phyloP scores from a whole-genome alignment of 495 filamentous ascomycete species.

The Hypoxylon fuscum region DNA sequence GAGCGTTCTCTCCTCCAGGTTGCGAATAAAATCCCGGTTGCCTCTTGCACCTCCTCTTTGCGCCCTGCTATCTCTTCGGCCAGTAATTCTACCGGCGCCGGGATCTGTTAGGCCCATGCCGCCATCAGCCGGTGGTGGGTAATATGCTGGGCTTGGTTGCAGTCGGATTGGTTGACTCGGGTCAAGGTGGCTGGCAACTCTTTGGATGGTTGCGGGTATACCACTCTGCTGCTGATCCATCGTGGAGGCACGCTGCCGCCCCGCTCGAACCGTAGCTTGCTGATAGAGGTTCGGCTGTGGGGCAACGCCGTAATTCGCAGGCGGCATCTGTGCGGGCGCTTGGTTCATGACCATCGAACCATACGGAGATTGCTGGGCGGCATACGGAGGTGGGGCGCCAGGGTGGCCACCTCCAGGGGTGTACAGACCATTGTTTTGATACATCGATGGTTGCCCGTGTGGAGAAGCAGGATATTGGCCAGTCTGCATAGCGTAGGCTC shows the following conservation, averaged over 20 bases:
- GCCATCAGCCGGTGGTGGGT: constrained; percentile 93
- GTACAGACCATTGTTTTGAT: constrained; percentile 80
- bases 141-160: constrained; percentile 97
- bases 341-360: constrained; percentile 80
- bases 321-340: constrained; percentile 70
- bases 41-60: constrained; percentile 65
- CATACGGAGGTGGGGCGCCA: constrained; percentile 86
- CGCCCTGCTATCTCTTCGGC: constrained; percentile 80
- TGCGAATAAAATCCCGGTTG: constrained; percentile 91
- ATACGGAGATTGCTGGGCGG: constrained; percentile 73
- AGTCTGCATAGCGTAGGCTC: constrained; percentile 59
- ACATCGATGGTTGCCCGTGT: constrained; percentile 68
- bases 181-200: constrained; percentile 96
- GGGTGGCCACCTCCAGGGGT: constrained; percentile 68
- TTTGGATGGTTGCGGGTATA: constrained; percentile 90
- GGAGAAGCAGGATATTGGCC: constrained; percentile 52
- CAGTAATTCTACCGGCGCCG: constrained; percentile 68
- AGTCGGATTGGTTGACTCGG: constrained; percentile 92
- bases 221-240: constrained; percentile 93
- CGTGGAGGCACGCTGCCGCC: constrained; percentile 90
- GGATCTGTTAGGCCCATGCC: constrained; percentile 66
- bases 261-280: constrained; percentile 83
- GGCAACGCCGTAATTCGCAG: constrained; percentile 67
- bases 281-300: constrained; percentile 78
- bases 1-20: constrained; percentile 89